Conservation (phyloP, 306 rosid genomes). For the Prunus salicina region DNA sequence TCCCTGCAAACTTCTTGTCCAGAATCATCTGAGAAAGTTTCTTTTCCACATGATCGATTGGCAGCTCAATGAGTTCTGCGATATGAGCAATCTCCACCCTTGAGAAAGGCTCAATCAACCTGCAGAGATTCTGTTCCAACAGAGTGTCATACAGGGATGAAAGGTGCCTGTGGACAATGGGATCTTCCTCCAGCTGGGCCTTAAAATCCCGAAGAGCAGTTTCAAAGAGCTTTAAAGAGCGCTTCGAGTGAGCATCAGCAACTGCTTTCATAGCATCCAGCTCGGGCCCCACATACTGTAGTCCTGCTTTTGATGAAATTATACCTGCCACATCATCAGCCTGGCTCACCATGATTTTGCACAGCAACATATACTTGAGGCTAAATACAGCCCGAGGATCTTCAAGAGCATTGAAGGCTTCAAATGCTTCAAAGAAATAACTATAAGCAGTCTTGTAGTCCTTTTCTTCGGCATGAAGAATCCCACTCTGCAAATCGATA, state of each 20-base stretch:
- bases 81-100: conserved; percentile 89
- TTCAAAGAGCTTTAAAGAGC: conserved; percentile 84
- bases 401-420: conserved; percentile 87
- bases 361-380: conserved; percentile 87
- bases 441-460: conserved; percentile 90
- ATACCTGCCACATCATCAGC: conserved; percentile 89
- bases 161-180: conserved; percentile 92
- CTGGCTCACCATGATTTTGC: conserved; percentile 91
- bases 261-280: conserved; percentile 98
- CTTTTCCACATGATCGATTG: conserved; percentile 48
- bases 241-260: conserved; percentile 89
- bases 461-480: conserved; percentile 93
- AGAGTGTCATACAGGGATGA: conserved; percentile 82
- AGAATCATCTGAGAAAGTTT: conserved; percentile 51
- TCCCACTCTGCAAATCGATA: conserved; percentile 91
- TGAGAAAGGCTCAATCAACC: conserved; percentile 91
- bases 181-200: conserved; percentile 93
- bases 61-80: conserved; percentile 85
- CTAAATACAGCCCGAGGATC: conserved; percentile 91
- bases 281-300: conserved; percentile 81
- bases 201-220: conserved; percentile 67
- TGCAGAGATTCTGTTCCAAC: conserved; percentile 90
- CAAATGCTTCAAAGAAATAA: conserved; percentile 93
- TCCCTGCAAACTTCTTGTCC: conserved; percentile 64
- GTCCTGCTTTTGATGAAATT: conserved; percentile 86